Base-by-base conservation (phyloP, 2,329 filamentous ascomycete species). In the Lasiodiplodia sp. region DNA sequence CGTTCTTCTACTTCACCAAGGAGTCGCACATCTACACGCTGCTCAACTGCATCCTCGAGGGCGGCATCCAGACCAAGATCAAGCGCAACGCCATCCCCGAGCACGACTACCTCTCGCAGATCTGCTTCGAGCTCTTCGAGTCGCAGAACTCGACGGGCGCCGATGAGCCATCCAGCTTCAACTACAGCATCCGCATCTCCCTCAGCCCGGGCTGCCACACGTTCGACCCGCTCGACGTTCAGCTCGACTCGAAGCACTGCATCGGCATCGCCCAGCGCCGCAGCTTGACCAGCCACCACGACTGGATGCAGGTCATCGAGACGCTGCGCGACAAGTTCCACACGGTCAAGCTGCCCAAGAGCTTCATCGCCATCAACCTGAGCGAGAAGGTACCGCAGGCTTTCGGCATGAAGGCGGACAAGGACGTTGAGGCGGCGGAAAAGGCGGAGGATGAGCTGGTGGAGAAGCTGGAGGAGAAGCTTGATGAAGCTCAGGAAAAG, bases 1-100 rank as follows among this genome's bases (percentile, higher is more conserved):
- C 92, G 1, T 98, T 98, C 84, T 93, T 98, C 81, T 99, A 99
- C 83, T 99, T 99, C 80, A 99, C 96, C 71, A 99, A 99, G 80
- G 96, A 99, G 81, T 97, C 93, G 0, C 96, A 99, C 79, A 97
- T 99, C 71, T 99, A 99, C 82, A 99, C 96, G 5, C 87, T 99
- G 5, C 88, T 99, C 69, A 99, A 99, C 80, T 98, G 95, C 79
- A 98, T 99, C 73, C 87, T 99, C 31, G 96, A 99, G 79, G 96
- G 96, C 70, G 96, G 96, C 37, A 92, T 99, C 72, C 92, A 96
- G 77, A 97, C 95, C 28, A 99, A 99, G 83, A 98, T 99, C 76
- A 92, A 93, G 74, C 91, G 96, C 47, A 94, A 93, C 75, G 94
- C 93, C 51, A 99, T 99, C 71, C 96, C 96, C 0, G 96, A 99